These are phyloP conservation scores for Bifiguratus adelaidae DNA, from an alignment of 192 early-diverging fungal genomes.

Conservation along the genomic window DNA sequence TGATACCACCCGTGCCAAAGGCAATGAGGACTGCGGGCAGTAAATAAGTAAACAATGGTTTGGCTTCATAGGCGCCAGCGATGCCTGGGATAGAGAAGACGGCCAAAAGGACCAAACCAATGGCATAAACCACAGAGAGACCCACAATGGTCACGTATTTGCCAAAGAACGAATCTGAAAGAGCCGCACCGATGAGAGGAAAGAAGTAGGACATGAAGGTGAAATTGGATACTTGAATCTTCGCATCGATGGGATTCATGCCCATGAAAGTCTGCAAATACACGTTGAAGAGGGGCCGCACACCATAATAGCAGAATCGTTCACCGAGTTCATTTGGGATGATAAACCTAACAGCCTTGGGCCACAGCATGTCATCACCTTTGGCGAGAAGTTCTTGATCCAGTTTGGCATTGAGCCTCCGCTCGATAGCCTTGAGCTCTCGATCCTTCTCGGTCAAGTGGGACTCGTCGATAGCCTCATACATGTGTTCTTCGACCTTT, in stretches of 20 bases:
- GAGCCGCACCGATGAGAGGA: conserved; percentile 44
- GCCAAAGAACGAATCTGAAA: conserved; percentile 54
- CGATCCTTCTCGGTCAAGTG: conserved; percentile 18
- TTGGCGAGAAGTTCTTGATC: conserved; percentile 35
- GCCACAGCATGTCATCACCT: conserved; percentile 30
- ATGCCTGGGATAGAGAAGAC: conserved; percentile 33
- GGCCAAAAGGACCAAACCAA: conserved; percentile 36
- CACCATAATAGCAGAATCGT: conserved; percentile 50
- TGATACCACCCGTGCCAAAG: conserved; percentile 54
- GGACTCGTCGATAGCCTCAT: too few relatives aligned
- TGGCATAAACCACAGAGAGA: conserved; percentile 30
- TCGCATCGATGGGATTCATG: conserved; percentile 10
- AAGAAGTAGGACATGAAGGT: conserved; percentile 42
- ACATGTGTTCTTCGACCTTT: too few relatives aligned
- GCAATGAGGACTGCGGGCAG: conserved; percentile 40
- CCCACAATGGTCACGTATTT: conserved; percentile 43
- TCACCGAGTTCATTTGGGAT: conserved; percentile 38
- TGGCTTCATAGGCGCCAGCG: neutral
- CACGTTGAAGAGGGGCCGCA: conserved; percentile 37
- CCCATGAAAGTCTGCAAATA: conserved; percentile 25
- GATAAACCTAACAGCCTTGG: conserved; percentile 30
- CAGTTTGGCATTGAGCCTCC: conserved; percentile 34
- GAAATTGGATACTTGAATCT: conserved; percentile 20
- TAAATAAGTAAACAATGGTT: neutral
- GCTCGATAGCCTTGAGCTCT: conserved; percentile 29